phyloP scores from a whole-genome alignment of 345 rosid species.

The Pugionium dolabratum region DNA sequence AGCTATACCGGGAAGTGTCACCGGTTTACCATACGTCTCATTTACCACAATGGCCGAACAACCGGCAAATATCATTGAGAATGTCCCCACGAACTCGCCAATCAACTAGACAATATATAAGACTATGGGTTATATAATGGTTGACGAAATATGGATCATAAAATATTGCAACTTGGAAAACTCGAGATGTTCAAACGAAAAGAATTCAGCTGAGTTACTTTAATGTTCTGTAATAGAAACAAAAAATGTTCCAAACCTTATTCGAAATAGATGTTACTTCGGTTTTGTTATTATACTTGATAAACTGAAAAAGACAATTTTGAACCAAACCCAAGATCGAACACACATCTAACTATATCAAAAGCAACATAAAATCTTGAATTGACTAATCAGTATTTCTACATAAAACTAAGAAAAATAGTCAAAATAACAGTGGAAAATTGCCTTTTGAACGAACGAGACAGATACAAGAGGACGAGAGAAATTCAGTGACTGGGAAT shows the following conservation, averaged over 20 bases:
- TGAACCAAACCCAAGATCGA: background rate
- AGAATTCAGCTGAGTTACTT: background rate
- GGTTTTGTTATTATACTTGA: background rate
- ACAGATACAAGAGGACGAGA: conserved; percentile 18
- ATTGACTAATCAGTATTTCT: background rate
- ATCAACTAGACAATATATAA: conserved; percentile 28
- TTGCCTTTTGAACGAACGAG: conserved; percentile 32
- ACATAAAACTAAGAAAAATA: background rate
- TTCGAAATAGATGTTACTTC: background rate
- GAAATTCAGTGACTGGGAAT: background rate
- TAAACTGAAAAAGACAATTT: background rate
- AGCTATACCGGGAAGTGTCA: conserved; percentile 44
- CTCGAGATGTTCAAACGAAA: background rate
- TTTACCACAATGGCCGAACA: conserved; percentile 42
- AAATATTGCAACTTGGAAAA: background rate
- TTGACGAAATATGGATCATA: background rate
- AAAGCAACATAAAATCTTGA: background rate
- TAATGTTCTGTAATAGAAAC: too few relatives aligned
- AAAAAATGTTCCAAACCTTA: background rate
- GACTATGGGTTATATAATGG: background rate
- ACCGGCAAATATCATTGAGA: conserved; percentile 45
- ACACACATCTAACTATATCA: background rate
- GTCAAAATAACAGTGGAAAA: background rate
- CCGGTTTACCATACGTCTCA: conserved; percentile 35
- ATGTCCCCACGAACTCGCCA: conserved; percentile 57